A percentile compares a stretch with the other conserved stretches of the same genome.
Conservation (phyloP, 768 basidiomycete genomes). For the Lentinula lateritia region DNA sequence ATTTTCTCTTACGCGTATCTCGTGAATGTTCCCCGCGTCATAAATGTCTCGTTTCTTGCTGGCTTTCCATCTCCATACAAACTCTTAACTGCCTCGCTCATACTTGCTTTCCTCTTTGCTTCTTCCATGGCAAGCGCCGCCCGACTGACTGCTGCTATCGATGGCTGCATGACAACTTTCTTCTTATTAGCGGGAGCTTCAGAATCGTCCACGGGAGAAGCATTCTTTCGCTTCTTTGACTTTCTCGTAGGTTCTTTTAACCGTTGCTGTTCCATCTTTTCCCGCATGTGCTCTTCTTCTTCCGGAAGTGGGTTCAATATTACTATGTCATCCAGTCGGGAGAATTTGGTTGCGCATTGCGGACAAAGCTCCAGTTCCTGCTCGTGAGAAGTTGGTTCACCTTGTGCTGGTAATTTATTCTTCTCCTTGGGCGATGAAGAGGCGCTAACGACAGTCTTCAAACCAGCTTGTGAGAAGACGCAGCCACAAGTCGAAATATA, state of each 20-base stretch:
- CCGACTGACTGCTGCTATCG: constrained; percentile 51
- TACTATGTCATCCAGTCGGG: constrained; percentile 47
- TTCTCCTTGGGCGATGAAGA: constrained; percentile 23
- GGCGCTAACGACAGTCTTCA: constrained; percentile 56
- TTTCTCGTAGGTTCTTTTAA: constrained; percentile 51
- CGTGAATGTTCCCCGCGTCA: constrained; percentile 90
- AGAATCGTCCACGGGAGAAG: constrained; percentile 25
- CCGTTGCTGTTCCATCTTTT: constrained; percentile 51
- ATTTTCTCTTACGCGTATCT: constrained; percentile 49
- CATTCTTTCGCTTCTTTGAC: constrained; percentile 60
- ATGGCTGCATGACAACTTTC: constrained; percentile 43
- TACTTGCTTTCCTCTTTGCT: constrained; percentile 72
- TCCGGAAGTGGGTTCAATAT: constrained; percentile 65
- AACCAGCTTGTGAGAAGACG: constrained; percentile 81
- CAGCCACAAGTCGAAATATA: constrained; percentile 85
- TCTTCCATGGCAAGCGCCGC: constrained; percentile 80
- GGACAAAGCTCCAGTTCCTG: constrained; percentile 59
- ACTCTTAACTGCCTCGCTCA: constrained; percentile 85
- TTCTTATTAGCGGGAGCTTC: constrained; percentile 39
- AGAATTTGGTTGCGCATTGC: constrained; percentile 71
- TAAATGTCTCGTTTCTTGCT: constrained; percentile 77
- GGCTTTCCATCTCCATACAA: constrained; percentile 63
- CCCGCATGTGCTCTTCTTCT: constrained; percentile 56
- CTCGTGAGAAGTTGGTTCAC: constrained; percentile 14
- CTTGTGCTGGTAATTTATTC: constrained; percentile 25